Evolutionary conservation across 768 basidiomycete species (phyloP), one percentile per base, ranked within the genome.

Genomic region (Xerocomellus intermedius): DNA sequence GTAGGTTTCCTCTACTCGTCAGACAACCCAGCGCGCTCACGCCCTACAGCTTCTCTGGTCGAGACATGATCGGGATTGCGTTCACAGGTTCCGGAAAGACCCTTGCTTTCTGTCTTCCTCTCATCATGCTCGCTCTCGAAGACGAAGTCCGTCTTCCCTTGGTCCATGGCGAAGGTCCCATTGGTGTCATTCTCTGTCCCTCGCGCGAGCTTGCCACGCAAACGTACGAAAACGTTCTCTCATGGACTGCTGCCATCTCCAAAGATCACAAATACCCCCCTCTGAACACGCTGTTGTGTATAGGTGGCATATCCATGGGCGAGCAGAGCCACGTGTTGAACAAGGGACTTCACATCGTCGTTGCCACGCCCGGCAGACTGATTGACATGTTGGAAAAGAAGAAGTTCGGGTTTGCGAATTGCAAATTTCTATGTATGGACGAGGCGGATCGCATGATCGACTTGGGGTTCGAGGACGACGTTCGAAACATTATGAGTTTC

Each of bases 381-480:
- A 98, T 98, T 58, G 97, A 99, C 72, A 96, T 99, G 93, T 74
- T 99, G 60, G 94, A 97, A 73, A 98, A 98, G 79, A 91, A 84
- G 71, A 82, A 86, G 59, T 91, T 99, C 64, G 92, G 88, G 6
- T 89, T 98, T 69, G 89, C 90, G 57, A 88, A 87, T 59, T 98
- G 95, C 87, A 94, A 93, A 77, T 97, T 85, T 69, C 75, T 99
- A 12, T 98, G 95, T 69, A 94, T 99, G 93, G 97, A 99, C 73
- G 97, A 99, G 74, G 97, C 97, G 0, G 97, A 99, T 74, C 79
- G 97, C 55, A 99, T 99, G 97, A 94, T 99, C 56, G 97, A 99
- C 68, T 78, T 98, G 69, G 97, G 97, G 0, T 99, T 99, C 65
- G 97, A 99, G 72, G 97, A 99, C 57, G 97, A 99, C 63, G 95